Base-by-base conservation (phyloP, 208 protist species). In the Acanthamoeba sp. region DNA sequence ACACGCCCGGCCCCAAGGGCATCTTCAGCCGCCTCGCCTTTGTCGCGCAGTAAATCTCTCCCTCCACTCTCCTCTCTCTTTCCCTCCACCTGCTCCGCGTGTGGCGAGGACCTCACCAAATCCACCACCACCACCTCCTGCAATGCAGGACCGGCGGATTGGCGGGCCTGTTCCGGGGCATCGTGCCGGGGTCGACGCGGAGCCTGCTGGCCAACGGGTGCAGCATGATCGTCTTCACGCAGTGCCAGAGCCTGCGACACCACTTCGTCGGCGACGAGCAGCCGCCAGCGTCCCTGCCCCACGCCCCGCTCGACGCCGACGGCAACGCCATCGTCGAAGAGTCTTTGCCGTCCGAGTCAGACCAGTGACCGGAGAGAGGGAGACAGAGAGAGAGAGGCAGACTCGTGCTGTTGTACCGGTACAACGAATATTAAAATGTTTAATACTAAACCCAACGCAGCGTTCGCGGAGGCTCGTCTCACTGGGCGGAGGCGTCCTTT, bases 161-260 rank as follows among this genome's bases (percentile, higher is more conserved):
- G 1, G 80, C 64, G 64, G 93, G 93, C 3, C 57, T 95, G 52
- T 95, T 95, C 50, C 64, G 93, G 82, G 93, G 93, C 38, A 91
- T 95, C 4, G 80, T 95, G 50, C 93, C 93, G n/a, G 93, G 93
- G 1, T 95, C 76, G 42, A 69, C 82, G 20, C 66, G 85, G 2
- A 93, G 89, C 32, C 29, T 93, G 45, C 40, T 93, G 42, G 89
- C 89, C 38, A 93, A 93, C 69, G 89, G 89, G 12, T 52, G 40
- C 32, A 93, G 89, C 42, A 93, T 93, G 89, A 42, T 93, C 40
- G 89, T 93, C 7, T 93, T 93, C 89, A 93, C 89, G 45, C 89
- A 93, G 48, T 93, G 89, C 66, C 89, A 93, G 52, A 34, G n/a
- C 57, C 62, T 93, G 89, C 62, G 89, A 38, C 64, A 93, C 27